Evolutionary conservation across 2,329 filamentous ascomycete species (phyloP).

Genomic region (Laburnicola sp.): DNA sequence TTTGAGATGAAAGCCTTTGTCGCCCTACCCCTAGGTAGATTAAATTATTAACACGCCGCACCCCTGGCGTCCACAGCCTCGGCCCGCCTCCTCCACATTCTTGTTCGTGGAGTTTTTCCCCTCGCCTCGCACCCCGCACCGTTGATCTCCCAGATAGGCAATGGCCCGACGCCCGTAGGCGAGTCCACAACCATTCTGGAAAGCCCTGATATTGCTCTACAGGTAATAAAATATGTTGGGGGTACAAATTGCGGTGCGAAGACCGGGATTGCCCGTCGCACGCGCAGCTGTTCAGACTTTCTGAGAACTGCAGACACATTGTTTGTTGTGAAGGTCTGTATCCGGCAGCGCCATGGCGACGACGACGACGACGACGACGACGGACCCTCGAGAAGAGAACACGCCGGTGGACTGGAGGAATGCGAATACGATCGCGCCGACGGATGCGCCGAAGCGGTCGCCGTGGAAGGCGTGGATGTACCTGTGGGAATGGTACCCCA

Average conservation of each 20-base stretch:
- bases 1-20: too few relatives aligned
- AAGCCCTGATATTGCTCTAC: conserved; percentile 16
- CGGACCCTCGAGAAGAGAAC: conserved; percentile 28
- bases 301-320: conserved; percentile 4
- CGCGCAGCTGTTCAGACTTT: conserved; percentile 7
- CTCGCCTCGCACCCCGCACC: conserved; percentile 26
- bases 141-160: conserved; percentile 22
- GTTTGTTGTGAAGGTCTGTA: not conserved
- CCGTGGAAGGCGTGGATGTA: conserved; percentile 47
- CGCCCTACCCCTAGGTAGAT: too few relatives aligned
- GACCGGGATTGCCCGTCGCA: conserved; percentile 12
- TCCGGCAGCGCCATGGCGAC: not conserved
- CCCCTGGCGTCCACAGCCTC: conserved; percentile 10
- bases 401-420: conserved; percentile 22
- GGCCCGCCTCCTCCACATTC: conserved; percentile 2
- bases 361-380: conserved; percentile 22
- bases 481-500: conserved; percentile 45
- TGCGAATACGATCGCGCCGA: conserved; percentile 37
- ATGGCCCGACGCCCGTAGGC: conserved; percentile 32
- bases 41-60: too few relatives aligned
- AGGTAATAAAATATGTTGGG: conserved; percentile 3
- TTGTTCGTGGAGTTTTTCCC: conserved; percentile 22
- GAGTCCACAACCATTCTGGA: conserved; percentile 14
- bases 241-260: conserved; percentile 29
- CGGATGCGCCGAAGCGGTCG: conserved; percentile 40